These are phyloP conservation scores for Zygnema circumcarinatum DNA, from an alignment of 139 green algal genomes.

Conservation along the genomic window DNA sequence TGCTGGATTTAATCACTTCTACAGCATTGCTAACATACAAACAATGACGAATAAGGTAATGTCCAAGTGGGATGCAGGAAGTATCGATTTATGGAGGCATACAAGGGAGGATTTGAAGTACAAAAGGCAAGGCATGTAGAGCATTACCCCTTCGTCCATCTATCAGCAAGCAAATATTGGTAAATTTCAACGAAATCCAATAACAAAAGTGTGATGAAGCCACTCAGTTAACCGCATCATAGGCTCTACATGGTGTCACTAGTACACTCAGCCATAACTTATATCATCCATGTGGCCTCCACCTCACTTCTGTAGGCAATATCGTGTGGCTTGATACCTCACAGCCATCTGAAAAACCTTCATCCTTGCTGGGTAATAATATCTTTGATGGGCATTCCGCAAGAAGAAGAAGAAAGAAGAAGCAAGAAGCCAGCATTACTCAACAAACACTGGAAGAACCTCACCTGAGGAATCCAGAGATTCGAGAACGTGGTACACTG, in stretches of 20 bases:
- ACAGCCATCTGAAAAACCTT: too few relatives aligned
- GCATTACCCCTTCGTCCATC: too few relatives aligned
- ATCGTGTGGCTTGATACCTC: background rate
- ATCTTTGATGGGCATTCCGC: too few relatives aligned
- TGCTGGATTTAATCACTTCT: background rate
- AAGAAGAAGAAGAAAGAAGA: too few relatives aligned
- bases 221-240: conserved; percentile 31
- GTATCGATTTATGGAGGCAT: too few relatives aligned
- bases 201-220: background rate
- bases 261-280: conserved; percentile 2
- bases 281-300: conserved; percentile 3
- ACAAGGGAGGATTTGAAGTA: too few relatives aligned
- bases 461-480: conserved; percentile 55
- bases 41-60: background rate
- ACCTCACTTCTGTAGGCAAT: background rate
- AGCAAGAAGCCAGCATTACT: too few relatives aligned
- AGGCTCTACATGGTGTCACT: background rate
- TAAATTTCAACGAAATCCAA: too few relatives aligned
- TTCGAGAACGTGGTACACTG: conserved; percentile 34
- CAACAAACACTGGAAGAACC: too few relatives aligned
- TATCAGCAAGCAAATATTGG: too few relatives aligned
- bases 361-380: too few relatives aligned
- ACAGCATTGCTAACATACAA: background rate
- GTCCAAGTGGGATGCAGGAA: conserved; percentile 9
- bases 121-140: too few relatives aligned